A percentile compares a stretch with the other conserved stretches of the same genome.
Evolutionary conservation across 805 yeast species (phyloP).

Genomic region (Saturnispora bothae): DNA sequence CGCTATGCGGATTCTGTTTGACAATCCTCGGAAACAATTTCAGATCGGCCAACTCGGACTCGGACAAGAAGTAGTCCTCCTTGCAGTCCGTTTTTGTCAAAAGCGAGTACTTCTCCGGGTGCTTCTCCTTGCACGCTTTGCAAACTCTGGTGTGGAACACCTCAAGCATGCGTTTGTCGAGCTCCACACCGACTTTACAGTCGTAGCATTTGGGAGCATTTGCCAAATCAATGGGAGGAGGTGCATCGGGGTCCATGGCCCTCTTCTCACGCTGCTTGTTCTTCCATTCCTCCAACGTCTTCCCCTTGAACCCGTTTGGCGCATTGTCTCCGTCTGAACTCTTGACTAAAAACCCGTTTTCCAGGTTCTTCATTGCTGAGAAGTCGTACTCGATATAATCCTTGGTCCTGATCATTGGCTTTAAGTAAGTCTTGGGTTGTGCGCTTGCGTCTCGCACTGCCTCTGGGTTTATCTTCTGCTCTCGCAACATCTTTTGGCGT

Average conservation of each 20-base stretch:
- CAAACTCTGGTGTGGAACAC: conserved; percentile 75
- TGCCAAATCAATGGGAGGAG: conserved; percentile 60
- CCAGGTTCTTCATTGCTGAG: conserved; percentile 78
- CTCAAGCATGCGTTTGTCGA: conserved; percentile 61
- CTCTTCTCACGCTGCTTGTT: conserved; percentile 33
- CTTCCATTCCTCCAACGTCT: conserved; percentile 46
- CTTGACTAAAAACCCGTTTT: conserved; percentile 68
- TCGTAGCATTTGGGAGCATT: conserved; percentile 77
- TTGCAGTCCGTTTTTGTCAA: conserved; percentile 92
- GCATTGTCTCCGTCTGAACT: not conserved
- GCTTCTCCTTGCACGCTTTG: conserved; percentile 55
- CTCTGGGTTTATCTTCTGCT: conserved; percentile 1
- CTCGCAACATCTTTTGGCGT: conserved; percentile 14
- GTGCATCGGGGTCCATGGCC: conserved; percentile 12
- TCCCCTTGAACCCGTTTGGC: conserved; percentile 16
- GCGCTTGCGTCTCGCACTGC: not conserved
- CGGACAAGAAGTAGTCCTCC: conserved; percentile 87
- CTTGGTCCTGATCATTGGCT: conserved; percentile 42
- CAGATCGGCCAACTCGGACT: conserved; percentile 76
- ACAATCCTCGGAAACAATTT: conserved; percentile 64
- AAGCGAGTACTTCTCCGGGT: conserved; percentile 82
- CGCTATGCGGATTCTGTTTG: conserved; percentile 90
- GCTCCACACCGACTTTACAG: conserved; percentile 61
- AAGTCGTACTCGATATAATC: conserved; percentile 82
- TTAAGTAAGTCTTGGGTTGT: conserved; percentile 16